phyloP scores from a whole-genome alignment of 2,329 filamentous ascomycete genomes.

The Pyrenochaeta sp. region DNA sequence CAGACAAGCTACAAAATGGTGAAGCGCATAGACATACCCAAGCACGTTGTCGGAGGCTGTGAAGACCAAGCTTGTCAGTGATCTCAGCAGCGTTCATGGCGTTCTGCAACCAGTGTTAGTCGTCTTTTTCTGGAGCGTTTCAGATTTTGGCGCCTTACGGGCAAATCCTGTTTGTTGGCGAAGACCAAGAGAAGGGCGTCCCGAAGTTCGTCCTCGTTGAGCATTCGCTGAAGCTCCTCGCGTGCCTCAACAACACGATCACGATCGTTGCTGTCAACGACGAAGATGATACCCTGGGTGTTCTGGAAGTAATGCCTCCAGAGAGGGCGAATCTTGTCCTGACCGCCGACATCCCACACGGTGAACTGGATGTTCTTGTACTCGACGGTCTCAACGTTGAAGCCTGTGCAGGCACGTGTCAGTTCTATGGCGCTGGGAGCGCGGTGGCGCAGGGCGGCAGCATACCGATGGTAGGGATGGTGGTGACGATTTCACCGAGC shows the following conservation, averaged over 20 bases:
- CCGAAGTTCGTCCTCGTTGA: slow-evolving; percentile 98
- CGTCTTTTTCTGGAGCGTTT: background rate
- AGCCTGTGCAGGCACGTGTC: slow-evolving; percentile 59
- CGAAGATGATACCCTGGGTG: slow-evolving; percentile 97
- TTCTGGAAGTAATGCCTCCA: slow-evolving; percentile 98
- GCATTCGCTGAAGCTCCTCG: slow-evolving; percentile 93
- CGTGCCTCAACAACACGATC: slow-evolving; percentile 91
- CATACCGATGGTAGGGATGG: slow-evolving; percentile 89
- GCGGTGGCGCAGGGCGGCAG: slow-evolving; percentile 17
- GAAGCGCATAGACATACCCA: slow-evolving; percentile 77
- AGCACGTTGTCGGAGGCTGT: slow-evolving; percentile 96
- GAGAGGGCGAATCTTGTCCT: slow-evolving; percentile 97
- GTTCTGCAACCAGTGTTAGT: slow-evolving; percentile 67
- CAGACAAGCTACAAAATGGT: background rate
- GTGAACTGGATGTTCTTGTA: slow-evolving; percentile 99
- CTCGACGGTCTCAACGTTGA: slow-evolving; percentile 98
- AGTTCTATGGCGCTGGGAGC: slow-evolving; percentile 24
- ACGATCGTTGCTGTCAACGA: slow-evolving; percentile 94
- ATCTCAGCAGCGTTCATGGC: slow-evolving; percentile 99
- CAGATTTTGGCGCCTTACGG: slow-evolving; percentile 64
- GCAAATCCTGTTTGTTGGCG: slow-evolving; percentile 98
- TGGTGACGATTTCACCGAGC: slow-evolving; percentile 96
- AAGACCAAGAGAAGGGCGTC: slow-evolving; percentile 94
- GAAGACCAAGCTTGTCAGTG: slow-evolving; percentile 99
- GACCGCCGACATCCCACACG: slow-evolving; percentile 97